Evolutionary conservation across 768 basidiomycete genomes (phyloP), one percentile per base, ranked within the genome.

Genomic region (Leucocoprinus birnbaumii): DNA sequence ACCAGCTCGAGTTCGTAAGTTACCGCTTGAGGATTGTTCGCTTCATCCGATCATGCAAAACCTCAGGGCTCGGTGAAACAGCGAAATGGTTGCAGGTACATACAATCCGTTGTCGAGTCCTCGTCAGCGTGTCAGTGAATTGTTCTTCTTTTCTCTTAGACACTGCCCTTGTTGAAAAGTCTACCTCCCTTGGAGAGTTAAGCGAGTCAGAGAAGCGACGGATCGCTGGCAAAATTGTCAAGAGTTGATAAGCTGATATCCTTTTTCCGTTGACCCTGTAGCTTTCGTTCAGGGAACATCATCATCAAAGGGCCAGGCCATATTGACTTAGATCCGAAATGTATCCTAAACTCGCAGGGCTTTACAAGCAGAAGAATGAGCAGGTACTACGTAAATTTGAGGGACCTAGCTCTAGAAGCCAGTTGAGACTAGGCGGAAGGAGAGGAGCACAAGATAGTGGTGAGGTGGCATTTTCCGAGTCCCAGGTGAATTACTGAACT

Each of bases 181-280:
- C 19, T 53, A 46, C 16, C 44, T 53, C 52, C 52, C 52, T 53
- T 53, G 37, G 52, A 37, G 25, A 22, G 6, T 13, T 13, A 10
- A 21, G 26, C 31, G 11, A n/a, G n/a, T 31, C 6, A 11, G 11
- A 31, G 51, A 53, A 53, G 43, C 43, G 24, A 24, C 16, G 31
- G 45, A 46, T 35, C 35, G 43, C 26, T 40, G 52, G 21, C 52
- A 24, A 26, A 18, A 21, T 18, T 40, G 52, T 25, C 52, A 24
- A 26, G 18, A 21, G 21, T 31, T 37, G 44, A 35, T 46, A 43
- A 44, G 35, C 22, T 53, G 44, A 53, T 47, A 38, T 25, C 14
- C 44, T 46, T n/a, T 47, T 45, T 46, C 52, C 44, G 44, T 38
- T 34, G 35, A 53, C 52, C 51, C 51, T 53, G 51, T 13, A 49